Evolutionary conservation across 768 basidiomycete genomes (phyloP), one percentile per base, ranked within the genome.

Genomic region (Stropharia rugosoannulata): DNA sequence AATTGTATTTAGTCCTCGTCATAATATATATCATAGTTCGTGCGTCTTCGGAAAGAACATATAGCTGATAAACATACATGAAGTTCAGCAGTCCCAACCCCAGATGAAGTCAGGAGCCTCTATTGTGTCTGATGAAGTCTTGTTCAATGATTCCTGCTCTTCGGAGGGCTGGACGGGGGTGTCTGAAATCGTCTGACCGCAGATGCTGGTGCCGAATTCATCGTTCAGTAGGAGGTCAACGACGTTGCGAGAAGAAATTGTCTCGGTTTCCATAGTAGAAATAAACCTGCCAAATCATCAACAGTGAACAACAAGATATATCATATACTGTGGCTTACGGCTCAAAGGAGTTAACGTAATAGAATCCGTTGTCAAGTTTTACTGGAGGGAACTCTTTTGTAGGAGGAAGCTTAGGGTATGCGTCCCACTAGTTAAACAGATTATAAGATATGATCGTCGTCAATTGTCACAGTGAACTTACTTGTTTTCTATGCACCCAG

Each of bases 261-360:
- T 93, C 71, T 95, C 87, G 0, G 94, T 95, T 70, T 98, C 95
- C 95, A 98, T 97, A 5, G 93, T 93, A 12, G 87, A 90, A 44
- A 95, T 89, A 62, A 93, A 83, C 32, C 90, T 90, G 57, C 9
- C 51, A 39, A 38, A 53, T 43, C 57, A 38, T 43, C 18, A 40
- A 15, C n/a, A 16, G 25, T 57, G 54, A 27, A 35, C 15, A 44
- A 39, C 25, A 40, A 44, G 49, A 51, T 47, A 51, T 12, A 44
- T 51, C 11, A 82, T 11, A 43, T 43, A 11, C 11, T 18, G 40
- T 41, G 40, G 40, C 87, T 64, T 73, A 90, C 84, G 93, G 87
- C 74, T 98, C 96, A 59, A 97, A 90, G 1, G 90, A 84, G 61
- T 95, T 96, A 44, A 94, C 87, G 64, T 98, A 98, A 74, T 92